Evolutionary conservation across 805 yeast species (phyloP).

Genomic region (Hagleromyces aurorensis): DNA sequence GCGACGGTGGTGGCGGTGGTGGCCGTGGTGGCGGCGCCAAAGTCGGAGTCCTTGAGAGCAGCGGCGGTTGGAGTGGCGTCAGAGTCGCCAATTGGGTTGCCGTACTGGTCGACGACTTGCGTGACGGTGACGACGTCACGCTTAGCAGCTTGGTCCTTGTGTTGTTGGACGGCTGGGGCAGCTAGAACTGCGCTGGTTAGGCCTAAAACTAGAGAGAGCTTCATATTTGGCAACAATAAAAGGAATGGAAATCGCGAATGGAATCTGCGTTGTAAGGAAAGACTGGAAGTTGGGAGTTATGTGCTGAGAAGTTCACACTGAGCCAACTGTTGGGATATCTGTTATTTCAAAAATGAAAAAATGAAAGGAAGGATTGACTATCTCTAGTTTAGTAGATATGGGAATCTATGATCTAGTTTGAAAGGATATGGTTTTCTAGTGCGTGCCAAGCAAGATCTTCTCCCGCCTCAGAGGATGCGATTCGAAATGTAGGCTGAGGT

Average conservation of each 20-base stretch:
- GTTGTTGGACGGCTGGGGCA: conserved; percentile 24
- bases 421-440: conserved; percentile 11
- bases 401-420: not conserved
- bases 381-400: not conserved
- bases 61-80: conserved; percentile 18
- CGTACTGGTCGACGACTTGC: conserved; percentile 26
- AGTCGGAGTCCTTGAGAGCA: conserved; percentile 9
- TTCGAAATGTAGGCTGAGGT: conserved; percentile 1
- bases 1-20: conserved; percentile 5
- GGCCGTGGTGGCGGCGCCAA: conserved; percentile 5
- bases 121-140: conserved; percentile 30
- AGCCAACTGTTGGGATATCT: too few species aligned
- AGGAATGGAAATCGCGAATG: not conserved
- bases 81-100: conserved; percentile 27
- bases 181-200: conserved; percentile 22
- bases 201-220: too few species aligned
- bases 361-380: conserved; percentile 4
- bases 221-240: too few species aligned
- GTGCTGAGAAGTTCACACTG: too few species aligned
- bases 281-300: conserved; percentile 3
- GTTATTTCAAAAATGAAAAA: conserved; percentile 1
- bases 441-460: too few species aligned
- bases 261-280: conserved; percentile 1
- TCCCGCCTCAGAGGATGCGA: conserved; percentile 1
- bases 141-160: conserved; percentile 21